phyloP scores from a whole-genome alignment of 2,329 filamentous ascomycete genomes.

The Clarireedia monteithiana region DNA sequence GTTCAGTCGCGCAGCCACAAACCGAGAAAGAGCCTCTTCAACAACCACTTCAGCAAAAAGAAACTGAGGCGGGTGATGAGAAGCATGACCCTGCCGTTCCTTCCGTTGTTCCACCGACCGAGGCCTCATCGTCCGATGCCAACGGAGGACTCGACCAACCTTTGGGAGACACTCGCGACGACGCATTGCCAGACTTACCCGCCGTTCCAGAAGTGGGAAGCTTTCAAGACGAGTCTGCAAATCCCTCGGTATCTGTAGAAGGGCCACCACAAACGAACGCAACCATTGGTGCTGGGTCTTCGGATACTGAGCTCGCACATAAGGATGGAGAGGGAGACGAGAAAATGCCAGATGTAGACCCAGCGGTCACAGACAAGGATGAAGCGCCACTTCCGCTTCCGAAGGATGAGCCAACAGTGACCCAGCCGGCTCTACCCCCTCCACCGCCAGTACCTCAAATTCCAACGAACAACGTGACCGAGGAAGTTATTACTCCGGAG shows the following conservation, averaged over 20 bases:
- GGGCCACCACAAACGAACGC: slow-evolving; percentile 2
- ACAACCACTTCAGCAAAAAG: slow-evolving; percentile 13
- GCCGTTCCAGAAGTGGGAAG: slow-evolving; percentile 24
- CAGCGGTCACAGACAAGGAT: slow-evolving; percentile 18
- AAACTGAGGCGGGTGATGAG: slow-evolving; percentile 13
- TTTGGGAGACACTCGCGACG: slow-evolving; percentile 20
- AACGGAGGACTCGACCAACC: slow-evolving; percentile 20
- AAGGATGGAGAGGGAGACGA: slow-evolving; percentile 22
- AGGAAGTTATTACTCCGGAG: slow-evolving; percentile 18
- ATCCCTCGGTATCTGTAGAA: slow-evolving; percentile 13
- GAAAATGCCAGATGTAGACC: slow-evolving; percentile 20
- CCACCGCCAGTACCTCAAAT: slow-evolving; percentile 24
- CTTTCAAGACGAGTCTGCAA: slow-evolving; percentile 16
- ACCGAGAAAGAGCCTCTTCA: slow-evolving; percentile 25
- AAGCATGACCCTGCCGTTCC: slow-evolving; percentile 10
- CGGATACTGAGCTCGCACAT: slow-evolving; percentile 9
- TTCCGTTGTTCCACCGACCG: slow-evolving; percentile 5
- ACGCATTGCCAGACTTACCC: slow-evolving; percentile 26
- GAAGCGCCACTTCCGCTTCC: slow-evolving; percentile 17
- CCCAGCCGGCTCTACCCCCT: slow-evolving; percentile 14
- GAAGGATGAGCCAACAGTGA: slow-evolving; percentile 17
- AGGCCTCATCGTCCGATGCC: slow-evolving; percentile 8
- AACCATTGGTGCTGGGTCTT: neutral
- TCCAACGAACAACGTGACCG: slow-evolving; percentile 15
- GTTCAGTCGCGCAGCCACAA: slow-evolving; percentile 10